Evolutionary conservation across 208 protist species (phyloP).

Genomic region (Spongospora subterranea): DNA sequence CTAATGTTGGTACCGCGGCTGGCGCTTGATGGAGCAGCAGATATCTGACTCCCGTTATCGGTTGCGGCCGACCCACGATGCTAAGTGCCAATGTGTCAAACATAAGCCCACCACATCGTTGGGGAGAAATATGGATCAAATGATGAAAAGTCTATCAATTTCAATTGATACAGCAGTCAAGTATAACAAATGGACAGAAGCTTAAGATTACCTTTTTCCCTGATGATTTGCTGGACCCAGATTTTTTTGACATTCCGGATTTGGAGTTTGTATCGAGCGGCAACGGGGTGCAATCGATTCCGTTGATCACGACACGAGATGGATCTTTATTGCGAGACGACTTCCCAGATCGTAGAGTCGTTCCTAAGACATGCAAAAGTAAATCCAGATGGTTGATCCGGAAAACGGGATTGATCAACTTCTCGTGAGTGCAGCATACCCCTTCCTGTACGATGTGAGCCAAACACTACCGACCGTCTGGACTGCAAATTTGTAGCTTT

Average conservation of each 20-base stretch:
- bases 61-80: no score
- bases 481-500: background rate
- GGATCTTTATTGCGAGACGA: background rate
- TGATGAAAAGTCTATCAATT: no score
- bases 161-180: no score
- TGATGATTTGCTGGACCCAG: constrained; percentile 24
- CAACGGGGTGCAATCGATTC: background rate
- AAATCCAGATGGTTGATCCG: no score
- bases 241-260: background rate
- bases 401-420: background rate
- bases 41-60: no score
- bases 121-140: no score
- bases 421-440: background rate
- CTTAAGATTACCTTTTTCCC: no score
- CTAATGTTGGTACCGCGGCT: no score
- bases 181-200: no score
- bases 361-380: background rate
- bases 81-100: no score
- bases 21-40: no score
- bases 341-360: background rate
- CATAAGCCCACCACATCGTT: no score
- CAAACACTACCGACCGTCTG: background rate
- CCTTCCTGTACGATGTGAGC: background rate
- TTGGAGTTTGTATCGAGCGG: background rate
- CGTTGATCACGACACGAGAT: constrained; percentile 37